Percentiles rank a stretch among this genome's conserved stretches.
These are phyloP conservation scores for Choricystis sp. DNA, from an alignment of 139 green algal species.

Conservation along the genomic window DNA sequence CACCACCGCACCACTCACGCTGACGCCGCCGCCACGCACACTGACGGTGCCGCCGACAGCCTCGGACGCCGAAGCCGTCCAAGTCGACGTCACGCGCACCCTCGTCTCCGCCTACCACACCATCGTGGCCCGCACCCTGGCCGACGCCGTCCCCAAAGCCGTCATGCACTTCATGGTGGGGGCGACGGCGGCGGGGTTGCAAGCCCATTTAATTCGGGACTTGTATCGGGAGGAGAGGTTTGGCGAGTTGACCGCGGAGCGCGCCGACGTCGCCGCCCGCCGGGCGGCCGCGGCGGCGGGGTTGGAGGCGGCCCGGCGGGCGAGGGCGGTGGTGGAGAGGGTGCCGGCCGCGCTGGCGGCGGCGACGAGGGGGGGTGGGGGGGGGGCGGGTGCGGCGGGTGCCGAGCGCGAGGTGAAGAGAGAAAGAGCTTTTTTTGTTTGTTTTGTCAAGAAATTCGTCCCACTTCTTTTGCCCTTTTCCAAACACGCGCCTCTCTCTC, in stretches of 20 bases:
- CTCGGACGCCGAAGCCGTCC: slow-evolving; percentile 42
- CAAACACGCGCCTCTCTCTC: too few relatives aligned
- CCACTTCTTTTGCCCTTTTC: too few relatives aligned
- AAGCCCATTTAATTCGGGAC: slow-evolving; percentile 66
- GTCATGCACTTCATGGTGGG: slow-evolving; percentile 92
- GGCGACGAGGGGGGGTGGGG: neutral
- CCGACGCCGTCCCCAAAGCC: slow-evolving; percentile 78
- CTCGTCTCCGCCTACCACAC: slow-evolving; percentile 81
- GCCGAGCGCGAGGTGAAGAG: too few relatives aligned
- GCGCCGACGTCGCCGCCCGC: slow-evolving; percentile 47
- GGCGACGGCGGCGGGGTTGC: slow-evolving; percentile 47
- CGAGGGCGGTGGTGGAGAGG: slow-evolving; percentile 32
- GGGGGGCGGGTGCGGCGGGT: too few relatives aligned
- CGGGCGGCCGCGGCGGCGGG: slow-evolving; percentile 19
- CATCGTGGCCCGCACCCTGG: slow-evolving; percentile 71
- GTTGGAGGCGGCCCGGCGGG: slow-evolving; percentile 18
- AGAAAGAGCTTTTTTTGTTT: too few relatives aligned
- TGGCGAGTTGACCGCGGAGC: slow-evolving; percentile 52
- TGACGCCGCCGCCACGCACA: slow-evolving; percentile 10
- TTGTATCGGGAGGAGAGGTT: slow-evolving; percentile 78
- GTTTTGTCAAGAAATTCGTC: too few relatives aligned
- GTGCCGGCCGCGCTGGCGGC: slow-evolving; percentile 28
- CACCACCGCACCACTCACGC: neutral
- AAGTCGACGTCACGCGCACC: slow-evolving; percentile 75
- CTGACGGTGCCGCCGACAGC: slow-evolving; percentile 20